Evolutionary conservation across 2,329 filamentous ascomycete species (phyloP).

Genomic region (Fusarium albidum): DNA sequence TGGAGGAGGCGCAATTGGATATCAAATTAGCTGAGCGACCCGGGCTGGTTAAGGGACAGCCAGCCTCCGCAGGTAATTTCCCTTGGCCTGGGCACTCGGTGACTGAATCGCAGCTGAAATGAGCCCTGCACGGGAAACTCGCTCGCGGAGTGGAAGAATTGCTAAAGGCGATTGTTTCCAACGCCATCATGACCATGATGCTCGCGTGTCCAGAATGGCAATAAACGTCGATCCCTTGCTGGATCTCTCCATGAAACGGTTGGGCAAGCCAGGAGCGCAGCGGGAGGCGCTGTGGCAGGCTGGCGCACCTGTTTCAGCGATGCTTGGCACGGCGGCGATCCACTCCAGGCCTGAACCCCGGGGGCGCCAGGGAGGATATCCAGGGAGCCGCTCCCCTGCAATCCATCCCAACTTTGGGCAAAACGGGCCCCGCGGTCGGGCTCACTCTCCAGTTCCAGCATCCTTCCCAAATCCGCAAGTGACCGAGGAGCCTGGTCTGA

Average conservation of each 20-base stretch:
- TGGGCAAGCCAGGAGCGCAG: not conserved
- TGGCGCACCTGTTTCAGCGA: slow-evolving; percentile 30
- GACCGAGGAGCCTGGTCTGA: slow-evolving; percentile 22
- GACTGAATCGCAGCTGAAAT: too few species aligned
- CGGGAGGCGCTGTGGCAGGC: slow-evolving; percentile 22
- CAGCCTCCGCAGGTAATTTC: slow-evolving; percentile 30
- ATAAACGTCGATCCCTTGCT: slow-evolving; percentile 13
- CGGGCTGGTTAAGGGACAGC: slow-evolving; percentile 3
- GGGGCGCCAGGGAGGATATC: slow-evolving; percentile 10
- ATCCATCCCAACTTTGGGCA: slow-evolving; percentile 9
- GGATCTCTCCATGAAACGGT: slow-evolving; percentile 22
- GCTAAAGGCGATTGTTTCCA: not conserved
- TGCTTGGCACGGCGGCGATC: slow-evolving; percentile 9
- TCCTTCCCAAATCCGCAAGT: slow-evolving; percentile 24
- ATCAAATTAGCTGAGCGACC: not conserved
- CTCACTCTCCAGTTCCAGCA: slow-evolving; percentile 9
- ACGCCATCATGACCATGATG: not conserved
- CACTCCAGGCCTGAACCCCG: not conserved
- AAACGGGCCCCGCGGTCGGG: slow-evolving; percentile 3
- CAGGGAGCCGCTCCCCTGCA: slow-evolving; percentile 23
- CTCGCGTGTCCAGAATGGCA: not conserved
- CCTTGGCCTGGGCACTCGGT: slow-evolving; percentile 4
- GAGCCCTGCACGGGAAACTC: too few species aligned
- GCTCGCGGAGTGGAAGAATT: too few species aligned
- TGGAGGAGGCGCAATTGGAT: not conserved